Evolutionary conservation across 352 stramenopile genomes (phyloP), one percentile per base, ranked within the genome.

Genomic region (Globisporangium megalacanthum): DNA sequence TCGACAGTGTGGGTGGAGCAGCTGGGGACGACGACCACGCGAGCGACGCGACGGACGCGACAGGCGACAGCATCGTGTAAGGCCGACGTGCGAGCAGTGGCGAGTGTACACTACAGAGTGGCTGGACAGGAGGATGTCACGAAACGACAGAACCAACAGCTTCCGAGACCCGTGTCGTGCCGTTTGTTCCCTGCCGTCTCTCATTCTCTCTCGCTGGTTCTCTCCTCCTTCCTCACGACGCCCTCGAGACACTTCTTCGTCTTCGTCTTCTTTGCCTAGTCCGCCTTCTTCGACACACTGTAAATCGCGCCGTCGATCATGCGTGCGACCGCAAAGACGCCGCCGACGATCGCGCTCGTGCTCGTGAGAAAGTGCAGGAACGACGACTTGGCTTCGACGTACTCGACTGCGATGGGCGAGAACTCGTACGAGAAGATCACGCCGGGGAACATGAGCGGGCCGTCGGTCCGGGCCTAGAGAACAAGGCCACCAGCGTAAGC

Each of bases 401-500:
- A 95, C 54, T 94, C 80, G 53, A 95, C 83, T 41, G 84, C 83
- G 59, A 95, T 95, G 48, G 86, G 86, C 57, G 86, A 93, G 57
- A 95, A 95, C 22, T 95, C 86, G 69, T 95, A 95, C 52, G 83
- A 91, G 62, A 95, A 85, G 47, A 86, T 89, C 49, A 95, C 86
- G 41, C 86, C 86, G 0, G 86, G 86, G 65, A 95, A 92, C 11
- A 65, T 79, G 53, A 93, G 66, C 39, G 76, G 70, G 15, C 76
- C 75, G 51, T 83, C 83, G 11, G 64, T 62, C 46, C 67, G 66
- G 52, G 61, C 61, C 64, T 77, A 29, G 35, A 6, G 3, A 4
- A 25, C 35, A 39, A 39, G 35, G 10, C 35, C 6, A 39, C 35
- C 35, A 13, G 35, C 35, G 35, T 39, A 2, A 39, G 35, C 35